Percentiles rank a stretch among this genome's conserved stretches.
These are phyloP conservation scores for Melocanna baccifera DNA, from an alignment of 176 grass and related monocot species.

Conservation along the genomic window DNA sequence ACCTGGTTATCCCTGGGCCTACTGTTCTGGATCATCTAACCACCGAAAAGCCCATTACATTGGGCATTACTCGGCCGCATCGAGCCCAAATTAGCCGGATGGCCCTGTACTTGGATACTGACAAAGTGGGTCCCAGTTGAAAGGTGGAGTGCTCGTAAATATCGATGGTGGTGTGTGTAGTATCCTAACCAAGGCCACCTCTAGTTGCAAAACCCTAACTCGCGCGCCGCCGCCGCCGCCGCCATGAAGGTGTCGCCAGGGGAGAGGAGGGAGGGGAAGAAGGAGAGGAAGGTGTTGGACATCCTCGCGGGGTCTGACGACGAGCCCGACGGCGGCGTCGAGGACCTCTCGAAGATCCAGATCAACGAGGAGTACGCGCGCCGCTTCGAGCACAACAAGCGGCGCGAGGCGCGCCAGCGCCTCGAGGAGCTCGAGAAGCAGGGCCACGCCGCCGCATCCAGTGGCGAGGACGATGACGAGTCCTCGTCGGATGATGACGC, in stretches of 20 bases:
- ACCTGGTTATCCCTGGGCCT: constrained; percentile 23
- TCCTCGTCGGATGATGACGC: constrained; percentile 20
- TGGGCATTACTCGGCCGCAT: neutral
- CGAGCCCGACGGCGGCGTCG: constrained; percentile 25
- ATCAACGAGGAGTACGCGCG: constrained; percentile 68
- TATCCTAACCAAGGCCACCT: neutral
- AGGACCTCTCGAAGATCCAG: constrained; percentile 57
- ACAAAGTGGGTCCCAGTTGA: neutral
- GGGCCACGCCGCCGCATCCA: constrained; percentile 23
- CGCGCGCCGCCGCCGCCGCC: neutral
- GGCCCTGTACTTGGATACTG: neutral
- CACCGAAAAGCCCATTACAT: neutral
- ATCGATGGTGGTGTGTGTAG: neutral
- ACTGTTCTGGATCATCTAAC: too few species aligned
- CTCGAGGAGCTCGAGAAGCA: constrained; percentile 63
- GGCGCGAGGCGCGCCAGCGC: constrained; percentile 60
- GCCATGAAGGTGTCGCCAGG: neutral
- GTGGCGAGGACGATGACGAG: constrained; percentile 7
- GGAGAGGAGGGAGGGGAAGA: neutral
- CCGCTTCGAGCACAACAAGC: constrained; percentile 82
- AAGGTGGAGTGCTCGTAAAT: neutral
- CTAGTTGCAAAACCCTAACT: constrained; percentile 23
- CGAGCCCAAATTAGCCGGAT: neutral
- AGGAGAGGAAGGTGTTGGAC: constrained; percentile 3
- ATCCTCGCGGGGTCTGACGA: constrained; percentile 42